Evolutionary conservation across 768 basidiomycete genomes (phyloP).

Genomic region (Psilocybe subaeruginosa): DNA sequence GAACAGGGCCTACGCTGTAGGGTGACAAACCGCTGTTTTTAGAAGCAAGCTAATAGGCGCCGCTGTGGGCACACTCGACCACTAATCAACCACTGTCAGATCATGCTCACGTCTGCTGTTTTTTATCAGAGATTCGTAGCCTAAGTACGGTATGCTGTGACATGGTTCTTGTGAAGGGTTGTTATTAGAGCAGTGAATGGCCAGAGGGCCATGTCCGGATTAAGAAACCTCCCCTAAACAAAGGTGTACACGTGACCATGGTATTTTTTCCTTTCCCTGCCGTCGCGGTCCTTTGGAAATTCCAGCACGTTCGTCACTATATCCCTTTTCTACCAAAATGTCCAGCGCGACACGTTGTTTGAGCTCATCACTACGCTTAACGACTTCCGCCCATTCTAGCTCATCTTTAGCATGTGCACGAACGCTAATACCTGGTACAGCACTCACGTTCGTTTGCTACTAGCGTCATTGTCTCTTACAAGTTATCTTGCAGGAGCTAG

Average conservation of each 20-base stretch:
- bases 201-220: not conserved
- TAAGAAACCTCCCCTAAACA: constrained; percentile 17
- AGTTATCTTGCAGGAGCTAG: constrained; percentile 20
- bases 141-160: too few species aligned
- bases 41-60: not conserved
- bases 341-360: constrained; percentile 31
- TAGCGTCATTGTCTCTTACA: constrained; percentile 17
- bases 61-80: not conserved
- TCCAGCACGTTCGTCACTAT: constrained; percentile 2
- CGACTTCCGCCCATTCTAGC: constrained; percentile 5
- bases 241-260: constrained; percentile 10
- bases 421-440: constrained; percentile 17
- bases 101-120: not conserved
- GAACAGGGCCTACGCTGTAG: not conserved
- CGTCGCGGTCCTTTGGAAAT: constrained; percentile 13
- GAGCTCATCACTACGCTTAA: constrained; percentile 23
- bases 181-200: not conserved
- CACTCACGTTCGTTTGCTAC: constrained; percentile 10
- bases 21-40: not conserved
- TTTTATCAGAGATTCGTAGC: not conserved
- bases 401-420: constrained; percentile 11
- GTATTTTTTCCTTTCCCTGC: constrained; percentile 19
- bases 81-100: not conserved
- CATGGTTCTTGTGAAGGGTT: too few species aligned
- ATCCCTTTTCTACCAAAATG: constrained; percentile 21